Evolutionary conservation across 2,329 filamentous ascomycete species (phyloP).

Genomic region (Podosphaera fusca): DNA sequence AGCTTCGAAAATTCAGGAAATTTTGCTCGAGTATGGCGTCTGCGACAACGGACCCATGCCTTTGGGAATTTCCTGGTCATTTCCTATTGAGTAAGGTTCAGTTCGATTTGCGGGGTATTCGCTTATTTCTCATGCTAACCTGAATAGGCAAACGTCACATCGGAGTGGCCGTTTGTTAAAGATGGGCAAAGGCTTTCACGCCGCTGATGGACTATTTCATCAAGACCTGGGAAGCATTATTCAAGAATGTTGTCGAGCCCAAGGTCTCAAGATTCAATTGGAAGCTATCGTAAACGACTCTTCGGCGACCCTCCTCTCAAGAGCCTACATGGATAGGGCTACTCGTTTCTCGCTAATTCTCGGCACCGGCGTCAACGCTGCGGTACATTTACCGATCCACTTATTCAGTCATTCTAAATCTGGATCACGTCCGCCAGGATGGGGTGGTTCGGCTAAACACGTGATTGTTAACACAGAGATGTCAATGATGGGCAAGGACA

Average conservation of each 20-base stretch:
- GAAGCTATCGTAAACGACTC: conserved; percentile 44
- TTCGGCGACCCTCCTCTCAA: conserved; percentile 39
- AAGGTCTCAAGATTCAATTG: conserved; percentile 29
- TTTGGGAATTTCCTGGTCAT: conserved; percentile 44
- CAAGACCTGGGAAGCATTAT: conserved; percentile 37
- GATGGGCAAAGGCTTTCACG: conserved; percentile 45
- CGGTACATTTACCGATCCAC: conserved; percentile 36
- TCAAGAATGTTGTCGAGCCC: conserved; percentile 24
- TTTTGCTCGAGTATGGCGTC: conserved; percentile 22
- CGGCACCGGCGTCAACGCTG: conserved; percentile 44
- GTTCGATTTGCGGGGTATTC: background rate
- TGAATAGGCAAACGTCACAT: conserved; percentile 36
- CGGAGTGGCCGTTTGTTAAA: conserved; percentile 32
- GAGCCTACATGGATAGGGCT: conserved; percentile 30
- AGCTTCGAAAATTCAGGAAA: conserved; percentile 34
- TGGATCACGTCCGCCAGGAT: conserved; percentile 27
- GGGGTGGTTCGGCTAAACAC: conserved; percentile 34
- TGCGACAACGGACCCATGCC: conserved; percentile 21
- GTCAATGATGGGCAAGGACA: conserved; percentile 38
- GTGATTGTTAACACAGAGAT: conserved; percentile 46
- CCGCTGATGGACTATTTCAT: conserved; percentile 31
- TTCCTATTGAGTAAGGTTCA: conserved; percentile 38
- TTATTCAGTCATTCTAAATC: conserved; percentile 33
- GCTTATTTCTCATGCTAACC: conserved; percentile 10
- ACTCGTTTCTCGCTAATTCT: conserved; percentile 42